Evolutionary conservation across 192 early-diverging fungal species (phyloP).

Genomic region (Borealophlyctis nickersoniae): DNA sequence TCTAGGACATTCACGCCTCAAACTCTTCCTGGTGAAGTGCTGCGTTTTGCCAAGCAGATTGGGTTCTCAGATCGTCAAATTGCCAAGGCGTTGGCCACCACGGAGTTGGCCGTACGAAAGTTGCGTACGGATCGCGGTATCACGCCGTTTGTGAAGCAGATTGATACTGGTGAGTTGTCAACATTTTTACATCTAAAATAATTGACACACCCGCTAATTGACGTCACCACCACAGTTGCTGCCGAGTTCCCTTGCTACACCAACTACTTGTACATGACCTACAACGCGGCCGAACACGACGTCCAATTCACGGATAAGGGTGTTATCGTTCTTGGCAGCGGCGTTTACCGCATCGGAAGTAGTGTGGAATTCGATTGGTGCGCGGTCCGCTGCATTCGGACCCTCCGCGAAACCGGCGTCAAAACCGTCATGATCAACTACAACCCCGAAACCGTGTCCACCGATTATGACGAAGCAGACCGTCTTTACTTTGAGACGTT

Average conservation of each 20-base stretch:
- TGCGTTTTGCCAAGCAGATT: conserved; percentile 84
- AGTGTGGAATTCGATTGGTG: conserved; percentile 99
- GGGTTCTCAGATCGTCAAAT: conserved; percentile 96
- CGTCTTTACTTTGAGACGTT: conserved; percentile 97
- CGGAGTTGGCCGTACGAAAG: conserved; percentile 87
- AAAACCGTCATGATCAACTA: conserved; percentile 99
- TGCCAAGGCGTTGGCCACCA: conserved; percentile 66
- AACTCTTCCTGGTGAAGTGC: conserved; percentile 54
- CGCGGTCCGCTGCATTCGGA: conserved; percentile 92
- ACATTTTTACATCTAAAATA: not conserved
- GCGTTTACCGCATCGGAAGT: conserved; percentile 97
- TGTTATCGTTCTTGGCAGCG: conserved; percentile 93
- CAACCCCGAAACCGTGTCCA: conserved; percentile 99
- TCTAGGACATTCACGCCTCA: conserved; percentile 56
- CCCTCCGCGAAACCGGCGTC: conserved; percentile 76
- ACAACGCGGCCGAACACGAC: conserved; percentile 93
- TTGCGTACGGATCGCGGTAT: conserved; percentile 74
- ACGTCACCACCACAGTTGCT: conserved; percentile 74
- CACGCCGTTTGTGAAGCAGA: conserved; percentile 95
- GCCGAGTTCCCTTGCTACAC: conserved; percentile 98
- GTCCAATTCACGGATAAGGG: conserved; percentile 90
- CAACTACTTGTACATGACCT: conserved; percentile 98
- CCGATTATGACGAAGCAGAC: conserved; percentile 98
- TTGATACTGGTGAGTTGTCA: conserved; percentile 89
- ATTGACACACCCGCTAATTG: conserved; percentile 22